A percentile compares a stretch with the other conserved stretches of the same genome.
These are phyloP conservation scores for Yamadazyma sp. DNA, from an alignment of 1,139 yeast species.

Conservation along the genomic window DNA sequence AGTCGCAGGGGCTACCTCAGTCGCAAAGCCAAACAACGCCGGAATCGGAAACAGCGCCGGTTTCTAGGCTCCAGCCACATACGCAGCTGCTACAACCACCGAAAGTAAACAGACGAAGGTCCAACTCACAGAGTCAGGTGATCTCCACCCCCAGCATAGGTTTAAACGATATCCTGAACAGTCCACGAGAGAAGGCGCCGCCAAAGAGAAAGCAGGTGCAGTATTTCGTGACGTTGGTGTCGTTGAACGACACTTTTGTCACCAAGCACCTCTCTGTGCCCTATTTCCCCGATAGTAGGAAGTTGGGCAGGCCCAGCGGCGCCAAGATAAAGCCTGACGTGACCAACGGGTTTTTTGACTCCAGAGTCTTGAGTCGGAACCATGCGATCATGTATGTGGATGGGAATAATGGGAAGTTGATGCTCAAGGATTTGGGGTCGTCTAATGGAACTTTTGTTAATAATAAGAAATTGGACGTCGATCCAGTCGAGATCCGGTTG, in stretches of 20 bases:
- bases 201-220: slow-evolving; percentile 33
- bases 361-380: slow-evolving; percentile 86
- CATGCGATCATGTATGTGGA: slow-evolving; percentile 91
- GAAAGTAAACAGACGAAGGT: slow-evolving; percentile 22
- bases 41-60: neutral
- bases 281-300: slow-evolving; percentile 75
- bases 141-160: slow-evolving; percentile 14
- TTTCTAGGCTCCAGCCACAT: neutral
- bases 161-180: neutral
- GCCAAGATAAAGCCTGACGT: slow-evolving; percentile 71
- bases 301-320: slow-evolving; percentile 84
- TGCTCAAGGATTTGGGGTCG: slow-evolving; percentile 81
- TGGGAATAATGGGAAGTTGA: slow-evolving; percentile 62
- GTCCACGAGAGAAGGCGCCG: slow-evolving; percentile 4
- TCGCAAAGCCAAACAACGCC: neutral
- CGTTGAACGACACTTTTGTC: slow-evolving; percentile 81
- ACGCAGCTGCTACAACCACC: neutral
- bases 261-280: slow-evolving; percentile 81
- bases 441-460: slow-evolving; percentile 95
- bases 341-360: slow-evolving; percentile 91
- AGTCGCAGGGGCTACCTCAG: neutral
- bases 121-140: slow-evolving; percentile 32
- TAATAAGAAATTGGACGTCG: slow-evolving; percentile 65
- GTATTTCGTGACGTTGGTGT: slow-evolving; percentile 63
- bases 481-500: slow-evolving; percentile 61